phyloP scores from a whole-genome alignment of 106 monocot genomes.

The Acanthochlamys bracteata region DNA sequence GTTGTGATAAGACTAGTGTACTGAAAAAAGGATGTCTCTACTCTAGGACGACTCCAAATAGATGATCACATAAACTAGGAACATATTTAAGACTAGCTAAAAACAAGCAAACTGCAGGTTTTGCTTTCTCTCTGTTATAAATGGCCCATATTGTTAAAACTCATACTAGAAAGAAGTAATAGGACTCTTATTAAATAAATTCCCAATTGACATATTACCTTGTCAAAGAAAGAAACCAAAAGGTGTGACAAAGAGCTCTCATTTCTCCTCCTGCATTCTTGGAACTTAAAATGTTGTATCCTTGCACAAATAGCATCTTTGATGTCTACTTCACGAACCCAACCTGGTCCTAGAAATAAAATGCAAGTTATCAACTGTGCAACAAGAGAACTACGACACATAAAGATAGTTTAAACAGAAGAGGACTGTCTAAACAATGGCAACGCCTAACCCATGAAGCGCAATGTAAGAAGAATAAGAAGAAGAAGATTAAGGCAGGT shows the following conservation, averaged over 20 bases:
- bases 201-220: conserved; percentile 20
- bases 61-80: not conserved
- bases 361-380: not conserved
- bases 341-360: conserved; percentile 5
- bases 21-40: not conserved
- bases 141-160: not conserved
- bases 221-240: conserved; percentile 49
- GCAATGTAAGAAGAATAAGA: not conserved
- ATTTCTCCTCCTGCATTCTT: conserved; percentile 19
- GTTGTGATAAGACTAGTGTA: not conserved
- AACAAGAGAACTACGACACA: not conserved
- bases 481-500: not conserved
- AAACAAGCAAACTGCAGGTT: too few species aligned
- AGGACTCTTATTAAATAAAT: not conserved
- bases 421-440: too few species aligned
- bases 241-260: conserved; percentile 31
- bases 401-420: too few species aligned
- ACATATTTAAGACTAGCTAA: not conserved
- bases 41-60: too few species aligned
- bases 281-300: conserved; percentile 22
- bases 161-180: not conserved
- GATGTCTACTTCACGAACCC: conserved; percentile 12
- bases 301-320: conserved; percentile 24
- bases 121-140: too few species aligned
- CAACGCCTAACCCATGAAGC: not conserved